A percentile compares a stretch with the other conserved stretches of the same genome.
These are phyloP conservation scores for Colletotrichum tropicale DNA, from an alignment of 2,329 filamentous ascomycete species.

Conservation along the genomic window DNA sequence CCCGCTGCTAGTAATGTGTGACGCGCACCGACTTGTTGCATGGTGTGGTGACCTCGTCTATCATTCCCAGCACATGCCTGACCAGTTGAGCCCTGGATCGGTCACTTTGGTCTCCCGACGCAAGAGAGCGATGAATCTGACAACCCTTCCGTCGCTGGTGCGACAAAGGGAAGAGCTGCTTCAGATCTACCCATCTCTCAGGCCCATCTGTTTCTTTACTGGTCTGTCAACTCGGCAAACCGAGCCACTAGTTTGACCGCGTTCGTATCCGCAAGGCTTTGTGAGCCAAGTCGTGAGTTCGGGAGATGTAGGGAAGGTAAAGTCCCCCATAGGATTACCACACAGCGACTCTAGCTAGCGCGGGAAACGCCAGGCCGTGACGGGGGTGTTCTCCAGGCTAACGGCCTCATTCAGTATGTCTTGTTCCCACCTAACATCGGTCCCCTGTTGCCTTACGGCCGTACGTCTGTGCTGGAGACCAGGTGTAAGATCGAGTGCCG, in stretches of 20 bases:
- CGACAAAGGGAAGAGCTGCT: background rate
- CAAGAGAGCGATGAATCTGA: background rate
- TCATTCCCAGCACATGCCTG: background rate
- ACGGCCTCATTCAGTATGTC: background rate
- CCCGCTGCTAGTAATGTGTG: background rate
- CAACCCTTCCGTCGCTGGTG: background rate
- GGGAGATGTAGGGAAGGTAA: background rate
- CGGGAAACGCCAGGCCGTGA: background rate
- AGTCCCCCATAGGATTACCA: background rate
- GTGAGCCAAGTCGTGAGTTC: background rate
- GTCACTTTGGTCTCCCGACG: background rate
- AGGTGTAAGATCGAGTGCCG: background rate
- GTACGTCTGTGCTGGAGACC: background rate
- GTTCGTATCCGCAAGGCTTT: background rate
- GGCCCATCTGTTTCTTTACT: background rate
- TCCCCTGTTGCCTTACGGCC: background rate
- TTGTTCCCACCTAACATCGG: background rate
- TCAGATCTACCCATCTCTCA: background rate
- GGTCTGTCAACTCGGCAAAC: background rate
- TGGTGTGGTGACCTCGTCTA: background rate
- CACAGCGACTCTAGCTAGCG: background rate
- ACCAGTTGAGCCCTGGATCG: background rate
- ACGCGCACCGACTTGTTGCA: background rate
- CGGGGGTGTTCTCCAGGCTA: background rate
- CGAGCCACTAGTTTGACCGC: background rate